Conservation (phyloP, 805 yeast species). For the Metschnikowia cerradonensis region DNA sequence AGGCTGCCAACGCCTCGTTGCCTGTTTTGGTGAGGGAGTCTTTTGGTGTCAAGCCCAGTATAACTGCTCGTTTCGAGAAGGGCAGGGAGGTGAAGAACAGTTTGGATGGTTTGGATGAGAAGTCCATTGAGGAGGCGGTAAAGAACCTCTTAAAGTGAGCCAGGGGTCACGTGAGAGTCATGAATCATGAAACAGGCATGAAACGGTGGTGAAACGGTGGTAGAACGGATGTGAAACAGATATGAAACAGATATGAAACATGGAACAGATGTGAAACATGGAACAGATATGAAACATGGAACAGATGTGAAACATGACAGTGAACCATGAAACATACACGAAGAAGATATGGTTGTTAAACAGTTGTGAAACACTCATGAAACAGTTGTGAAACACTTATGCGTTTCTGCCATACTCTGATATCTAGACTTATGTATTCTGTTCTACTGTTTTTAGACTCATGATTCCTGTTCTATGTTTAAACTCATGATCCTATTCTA, state of each 20-base stretch:
- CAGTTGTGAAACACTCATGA: not conserved
- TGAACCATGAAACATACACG: not conserved
- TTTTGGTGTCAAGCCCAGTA: constrained; percentile 64
- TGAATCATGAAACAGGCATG: not conserved
- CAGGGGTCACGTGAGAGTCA: too few relatives aligned
- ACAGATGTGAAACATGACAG: not conserved
- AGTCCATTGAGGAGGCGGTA: constrained; percentile 41
- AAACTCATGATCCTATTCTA: too few relatives aligned
- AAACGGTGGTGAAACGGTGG: not conserved
- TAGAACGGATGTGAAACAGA: not conserved
- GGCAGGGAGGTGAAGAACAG: constrained; percentile 28
- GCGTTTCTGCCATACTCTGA: too few relatives aligned
- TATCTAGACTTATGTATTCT: too few relatives aligned
- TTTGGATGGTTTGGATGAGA: constrained; percentile 46
- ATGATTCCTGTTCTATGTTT: too few relatives aligned
- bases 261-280: not conserved
- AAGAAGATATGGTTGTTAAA: too few relatives aligned
- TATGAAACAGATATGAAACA: too few relatives aligned
- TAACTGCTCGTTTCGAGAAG: constrained; percentile 54
- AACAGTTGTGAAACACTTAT: not conserved
- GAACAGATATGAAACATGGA: not conserved
- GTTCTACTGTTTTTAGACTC: too few relatives aligned
- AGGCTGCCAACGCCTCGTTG: constrained; percentile 54
- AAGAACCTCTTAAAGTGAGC: constrained; percentile 32
- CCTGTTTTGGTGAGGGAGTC: constrained; percentile 82